Base-by-base conservation (phyloP, 495 filamentous ascomycete genomes). In the Penicillium canariense region DNA sequence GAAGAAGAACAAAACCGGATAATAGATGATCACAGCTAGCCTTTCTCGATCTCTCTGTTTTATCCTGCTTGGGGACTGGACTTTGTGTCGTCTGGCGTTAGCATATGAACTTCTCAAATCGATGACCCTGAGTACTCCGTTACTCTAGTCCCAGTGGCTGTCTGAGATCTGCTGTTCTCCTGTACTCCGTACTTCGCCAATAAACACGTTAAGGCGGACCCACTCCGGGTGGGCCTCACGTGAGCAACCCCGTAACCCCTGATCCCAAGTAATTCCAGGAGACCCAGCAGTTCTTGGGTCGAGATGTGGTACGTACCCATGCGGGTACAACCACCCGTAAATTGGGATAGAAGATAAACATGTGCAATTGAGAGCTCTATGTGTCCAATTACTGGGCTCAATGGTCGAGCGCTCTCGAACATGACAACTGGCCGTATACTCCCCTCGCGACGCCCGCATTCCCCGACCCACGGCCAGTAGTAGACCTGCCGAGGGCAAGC, bases 1-100 rank as follows among this genome's bases (percentile, higher is more conserved):
- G 78, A 89, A 88, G 81, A 90, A 89, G 75, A 75, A 72, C 23
- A 89, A 88, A 63, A 63, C 66, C 55, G 68, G 67, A 32, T 70
- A 70, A 67, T 76, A 68, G 34, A 56, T 59, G 61, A 17, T 23
- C 60, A 59, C 48, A 56, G 28, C 43, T 55, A 60, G 35, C 36
- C 57, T 59, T 54, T 58, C 36, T 5, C 48, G 36, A 48, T 51
- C 36, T 43, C n/a, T 44, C 47, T 52, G 20, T 35, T 20, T 17
- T 40, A 28, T 15, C 38, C 20, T 42, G 9, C 12, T 14, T 11
- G 22, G 20, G 38, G 38, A 25, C 20, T 2, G 20, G 38, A n/a
- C 38, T 11, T 39, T 39, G 36, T 42, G 38, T 25, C 22, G 22
- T 11, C 38, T 42, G 38, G 38, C 38, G 38, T 42, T 42, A 14